Evolutionary conservation across 2,329 filamentous ascomycete genomes (phyloP).

Genomic region (Diplodia corticola): DNA sequence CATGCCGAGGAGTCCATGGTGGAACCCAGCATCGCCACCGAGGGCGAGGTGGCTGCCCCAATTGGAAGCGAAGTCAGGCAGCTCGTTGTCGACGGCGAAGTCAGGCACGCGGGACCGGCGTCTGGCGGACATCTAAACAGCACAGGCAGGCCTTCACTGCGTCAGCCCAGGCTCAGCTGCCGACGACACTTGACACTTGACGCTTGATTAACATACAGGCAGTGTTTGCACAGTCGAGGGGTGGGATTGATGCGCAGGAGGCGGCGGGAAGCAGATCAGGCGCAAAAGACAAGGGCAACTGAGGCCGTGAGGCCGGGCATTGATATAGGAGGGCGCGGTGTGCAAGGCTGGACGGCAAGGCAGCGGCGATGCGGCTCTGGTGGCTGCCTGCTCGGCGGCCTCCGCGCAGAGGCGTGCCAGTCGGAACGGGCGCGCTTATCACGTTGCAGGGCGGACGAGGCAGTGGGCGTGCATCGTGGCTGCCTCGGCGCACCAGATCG

Average conservation of each 20-base stretch:
- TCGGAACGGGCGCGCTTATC: conserved; percentile 7
- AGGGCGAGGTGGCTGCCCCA: neutral
- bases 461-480: neutral
- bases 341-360: neutral
- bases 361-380: conserved; percentile 9
- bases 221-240: neutral
- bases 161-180: neutral
- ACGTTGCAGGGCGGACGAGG: neutral
- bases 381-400: conserved; percentile 11
- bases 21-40: neutral
- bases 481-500: conserved; percentile 5
- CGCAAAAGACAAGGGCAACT: neutral
- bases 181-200: neutral
- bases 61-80: neutral
- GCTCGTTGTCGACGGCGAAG: neutral
- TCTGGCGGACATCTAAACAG: conserved; percentile 5
- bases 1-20: neutral
- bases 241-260: neutral
- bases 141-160: neutral
- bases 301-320: neutral
- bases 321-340: neutral
- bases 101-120: neutral
- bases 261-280: neutral
- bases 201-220: conserved; percentile 10
- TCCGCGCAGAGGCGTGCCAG: neutral